These are phyloP conservation scores for Trifolium dubium DNA, from an alignment of 306 rosid genomes.

Conservation along the genomic window DNA sequence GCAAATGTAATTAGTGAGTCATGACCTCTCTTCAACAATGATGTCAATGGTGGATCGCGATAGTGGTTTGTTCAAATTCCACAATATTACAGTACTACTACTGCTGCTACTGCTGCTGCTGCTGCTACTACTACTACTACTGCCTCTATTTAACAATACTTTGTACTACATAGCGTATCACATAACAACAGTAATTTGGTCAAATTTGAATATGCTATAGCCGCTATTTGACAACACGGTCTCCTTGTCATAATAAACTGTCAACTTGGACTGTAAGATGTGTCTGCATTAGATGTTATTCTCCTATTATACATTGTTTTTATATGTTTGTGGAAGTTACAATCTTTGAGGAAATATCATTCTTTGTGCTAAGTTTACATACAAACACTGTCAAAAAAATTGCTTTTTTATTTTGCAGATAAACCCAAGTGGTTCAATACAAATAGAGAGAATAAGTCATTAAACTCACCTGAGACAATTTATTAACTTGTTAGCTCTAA, in stretches of 20 bases:
- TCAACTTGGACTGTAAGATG: background rate
- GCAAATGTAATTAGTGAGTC: background rate
- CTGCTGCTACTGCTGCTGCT: no score
- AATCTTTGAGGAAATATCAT: background rate
- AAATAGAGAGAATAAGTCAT: constrained; percentile 4
- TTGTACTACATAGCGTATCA: background rate
- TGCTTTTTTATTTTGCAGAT: constrained; percentile 9
- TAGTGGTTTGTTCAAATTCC: background rate
- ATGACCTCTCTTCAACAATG: background rate
- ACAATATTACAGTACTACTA: no score
- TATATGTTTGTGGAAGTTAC: background rate
- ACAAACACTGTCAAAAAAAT: no score
- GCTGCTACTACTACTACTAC: no score
- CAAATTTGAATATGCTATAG: background rate
- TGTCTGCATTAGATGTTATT: background rate
- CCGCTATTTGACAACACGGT: background rate
- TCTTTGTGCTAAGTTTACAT: background rate
- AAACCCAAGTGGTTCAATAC: constrained; percentile 9
- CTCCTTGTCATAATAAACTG: background rate
- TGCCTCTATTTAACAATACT: background rate
- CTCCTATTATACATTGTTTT: background rate
- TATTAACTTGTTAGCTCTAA: constrained; percentile 70
- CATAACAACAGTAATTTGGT: background rate
- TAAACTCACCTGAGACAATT: constrained; percentile 69
- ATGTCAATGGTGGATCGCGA: background rate